phyloP scores from a whole-genome alignment of 495 filamentous ascomycete species.

The Penicillium antarcticum region DNA sequence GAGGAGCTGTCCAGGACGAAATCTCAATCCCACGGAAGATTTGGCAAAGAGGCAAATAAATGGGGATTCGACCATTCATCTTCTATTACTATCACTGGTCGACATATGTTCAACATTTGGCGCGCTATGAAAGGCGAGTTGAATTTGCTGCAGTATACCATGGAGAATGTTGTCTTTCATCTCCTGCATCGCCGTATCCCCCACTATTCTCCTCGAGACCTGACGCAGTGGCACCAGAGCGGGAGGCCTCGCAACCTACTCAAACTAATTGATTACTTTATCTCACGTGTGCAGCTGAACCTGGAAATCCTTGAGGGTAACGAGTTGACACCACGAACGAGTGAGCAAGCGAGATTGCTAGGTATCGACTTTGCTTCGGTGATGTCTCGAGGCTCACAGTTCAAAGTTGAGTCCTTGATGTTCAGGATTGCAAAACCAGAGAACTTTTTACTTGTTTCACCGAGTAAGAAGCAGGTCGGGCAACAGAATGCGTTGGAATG shows the following conservation, averaged over 20 bases:
- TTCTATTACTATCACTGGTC: constrained; percentile 80
- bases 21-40: constrained; percentile 71
- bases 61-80: constrained; percentile 95
- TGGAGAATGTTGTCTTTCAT: constrained; percentile 97
- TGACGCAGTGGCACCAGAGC: constrained; percentile 79
- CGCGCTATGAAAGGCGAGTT: constrained; percentile 90
- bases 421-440: constrained; percentile 97
- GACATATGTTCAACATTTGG: constrained; percentile 98
- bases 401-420: constrained; percentile 98
- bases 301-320: constrained; percentile 89
- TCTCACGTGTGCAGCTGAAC: constrained; percentile 73
- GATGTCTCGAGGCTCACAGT: constrained; percentile 89
- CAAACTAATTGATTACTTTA: constrained; percentile 77
- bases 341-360: constrained; percentile 89
- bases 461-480: constrained; percentile 86
- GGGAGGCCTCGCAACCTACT: constrained; percentile 62
- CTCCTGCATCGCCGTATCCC: constrained; percentile 87
- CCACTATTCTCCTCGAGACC: constrained; percentile 72
- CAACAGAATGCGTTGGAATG: constrained; percentile 94
- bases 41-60: constrained; percentile 78
- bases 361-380: constrained; percentile 97
- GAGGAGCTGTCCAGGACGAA: constrained; percentile 90
- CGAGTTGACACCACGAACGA: constrained; percentile 83
- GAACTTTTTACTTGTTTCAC: constrained; percentile 86
- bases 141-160: constrained; percentile 86